These are phyloP conservation scores for Phytophthora idaei DNA, from an alignment of 352 stramenopile species.

Conservation along the genomic window DNA sequence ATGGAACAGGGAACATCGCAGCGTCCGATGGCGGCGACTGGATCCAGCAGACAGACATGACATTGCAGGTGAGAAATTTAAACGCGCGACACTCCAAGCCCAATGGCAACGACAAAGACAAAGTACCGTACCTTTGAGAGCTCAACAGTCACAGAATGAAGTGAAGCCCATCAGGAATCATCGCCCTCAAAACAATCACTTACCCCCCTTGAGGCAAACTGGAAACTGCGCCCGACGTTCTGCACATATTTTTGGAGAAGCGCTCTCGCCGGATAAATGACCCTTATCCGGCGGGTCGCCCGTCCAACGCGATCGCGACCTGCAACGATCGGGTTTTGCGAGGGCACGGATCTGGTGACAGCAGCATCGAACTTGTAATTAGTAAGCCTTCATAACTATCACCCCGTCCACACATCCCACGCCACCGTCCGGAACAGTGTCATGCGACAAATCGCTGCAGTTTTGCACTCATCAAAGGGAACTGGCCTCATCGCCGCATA, in stretches of 20 bases:
- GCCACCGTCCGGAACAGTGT: conserved; percentile 3
- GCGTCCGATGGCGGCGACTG: conserved; percentile 1
- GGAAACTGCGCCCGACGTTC: conserved; percentile 36
- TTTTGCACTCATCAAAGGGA: conserved; percentile 15
- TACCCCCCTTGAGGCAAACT: conserved; percentile 30
- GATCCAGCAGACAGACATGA: conserved; percentile 4
- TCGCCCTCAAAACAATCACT: conserved; percentile 4
- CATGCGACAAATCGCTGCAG: conserved; percentile 21
- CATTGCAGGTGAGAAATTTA: conserved; percentile 5
- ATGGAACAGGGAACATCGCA: neutral
- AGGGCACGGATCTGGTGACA: neutral
- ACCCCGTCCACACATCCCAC: neutral
- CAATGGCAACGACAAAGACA: neutral
- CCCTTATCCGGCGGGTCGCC: conserved; percentile 25
- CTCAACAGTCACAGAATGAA: neutral
- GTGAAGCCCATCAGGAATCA: neutral
- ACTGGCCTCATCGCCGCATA: conserved; percentile 23
- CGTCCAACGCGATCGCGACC: conserved; percentile 23
- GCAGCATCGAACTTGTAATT: neutral
- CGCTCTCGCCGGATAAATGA: conserved; percentile 27
- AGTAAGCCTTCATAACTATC: neutral
- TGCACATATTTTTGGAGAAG: conserved; percentile 49
- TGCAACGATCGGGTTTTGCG: conserved; percentile 17
- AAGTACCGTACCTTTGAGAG: conserved; percentile 3
- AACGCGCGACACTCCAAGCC: neutral